Conservation (phyloP, 176 grass and related monocot species). For the Alopecurus myosuroides region DNA sequence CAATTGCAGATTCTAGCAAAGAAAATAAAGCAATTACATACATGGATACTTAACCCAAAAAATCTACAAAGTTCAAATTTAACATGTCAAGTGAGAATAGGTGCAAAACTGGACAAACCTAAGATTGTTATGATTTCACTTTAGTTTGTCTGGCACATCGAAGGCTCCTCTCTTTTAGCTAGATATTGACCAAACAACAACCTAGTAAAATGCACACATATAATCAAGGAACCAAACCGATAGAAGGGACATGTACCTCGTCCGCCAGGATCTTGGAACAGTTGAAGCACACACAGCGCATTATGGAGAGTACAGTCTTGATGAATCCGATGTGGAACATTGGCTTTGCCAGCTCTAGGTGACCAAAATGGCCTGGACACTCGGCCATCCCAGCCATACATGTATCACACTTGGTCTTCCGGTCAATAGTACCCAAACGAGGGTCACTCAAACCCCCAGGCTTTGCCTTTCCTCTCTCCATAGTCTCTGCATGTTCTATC, state of each 20-base stretch:
- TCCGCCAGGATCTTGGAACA: conserved; percentile 97
- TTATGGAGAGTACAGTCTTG: conserved; percentile 93
- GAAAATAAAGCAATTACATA: conserved; percentile 8
- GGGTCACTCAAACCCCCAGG: conserved; percentile 87
- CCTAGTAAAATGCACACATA: not conserved
- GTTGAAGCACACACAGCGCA: conserved; percentile 99
- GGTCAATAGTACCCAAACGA: conserved; percentile 82
- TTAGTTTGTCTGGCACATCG: not conserved
- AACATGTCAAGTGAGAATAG: not conserved
- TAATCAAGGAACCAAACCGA: not conserved
- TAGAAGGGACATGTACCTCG: conserved; percentile 44
- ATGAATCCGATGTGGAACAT: conserved; percentile 98
- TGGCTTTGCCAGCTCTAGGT: conserved; percentile 93
- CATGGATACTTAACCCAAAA: not conserved
- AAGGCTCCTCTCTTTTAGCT: not conserved
- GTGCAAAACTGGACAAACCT: not conserved
- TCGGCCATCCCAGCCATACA: conserved; percentile 98
- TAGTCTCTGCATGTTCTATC: conserved; percentile 87
- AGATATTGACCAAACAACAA: not conserved
- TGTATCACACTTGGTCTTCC: conserved; percentile 95
- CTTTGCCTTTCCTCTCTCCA: conserved; percentile 95
- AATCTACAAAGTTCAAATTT: not conserved
- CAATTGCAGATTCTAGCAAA: not conserved
- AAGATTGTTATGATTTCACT: not conserved
- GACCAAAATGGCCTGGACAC: conserved; percentile 95